These are phyloP conservation scores for Lachancea nothofagi DNA, from an alignment of 805 yeast species.

Conservation along the genomic window DNA sequence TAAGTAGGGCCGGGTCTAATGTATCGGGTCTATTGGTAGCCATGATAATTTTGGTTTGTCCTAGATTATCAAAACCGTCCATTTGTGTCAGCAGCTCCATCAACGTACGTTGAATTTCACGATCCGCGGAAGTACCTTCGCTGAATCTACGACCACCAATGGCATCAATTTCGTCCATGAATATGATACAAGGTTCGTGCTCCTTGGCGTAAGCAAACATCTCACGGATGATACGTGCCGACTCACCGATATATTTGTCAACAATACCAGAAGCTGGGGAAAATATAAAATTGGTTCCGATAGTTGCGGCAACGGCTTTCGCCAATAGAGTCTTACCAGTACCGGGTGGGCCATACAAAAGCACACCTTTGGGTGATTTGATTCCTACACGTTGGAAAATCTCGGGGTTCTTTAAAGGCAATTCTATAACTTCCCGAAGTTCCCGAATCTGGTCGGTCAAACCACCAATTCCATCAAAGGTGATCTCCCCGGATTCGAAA, in stretches of 20 bases:
- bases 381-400: constrained; percentile 92
- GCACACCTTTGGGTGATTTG: constrained; percentile 97
- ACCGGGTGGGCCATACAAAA: constrained; percentile 97
- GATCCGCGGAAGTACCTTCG: constrained; percentile 97
- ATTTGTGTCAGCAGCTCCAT: constrained; percentile 96
- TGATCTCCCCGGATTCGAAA: constrained; percentile 94
- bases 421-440: constrained; percentile 93
- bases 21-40: constrained; percentile 99
- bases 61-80: constrained; percentile 97
- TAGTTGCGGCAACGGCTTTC: constrained; percentile 97
- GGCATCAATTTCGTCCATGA: constrained; percentile 98
- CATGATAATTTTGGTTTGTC: constrained; percentile 96
- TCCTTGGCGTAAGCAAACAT: constrained; percentile 98
- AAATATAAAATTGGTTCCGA: constrained; percentile 95
- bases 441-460: constrained; percentile 92
- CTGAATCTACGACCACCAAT: constrained; percentile 97
- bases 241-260: constrained; percentile 96
- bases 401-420: constrained; percentile 96
- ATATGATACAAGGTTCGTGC: constrained; percentile 96
- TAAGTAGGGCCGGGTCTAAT: constrained; percentile 89
- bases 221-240: constrained; percentile 93
- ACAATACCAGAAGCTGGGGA: constrained; percentile 98
- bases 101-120: constrained; percentile 95
- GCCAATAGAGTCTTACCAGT: constrained; percentile 96
- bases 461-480: constrained; percentile 95